Evolutionary conservation across 768 basidiomycete genomes (phyloP), one percentile per base, ranked within the genome.

Genomic region (Serendipita sp.): DNA sequence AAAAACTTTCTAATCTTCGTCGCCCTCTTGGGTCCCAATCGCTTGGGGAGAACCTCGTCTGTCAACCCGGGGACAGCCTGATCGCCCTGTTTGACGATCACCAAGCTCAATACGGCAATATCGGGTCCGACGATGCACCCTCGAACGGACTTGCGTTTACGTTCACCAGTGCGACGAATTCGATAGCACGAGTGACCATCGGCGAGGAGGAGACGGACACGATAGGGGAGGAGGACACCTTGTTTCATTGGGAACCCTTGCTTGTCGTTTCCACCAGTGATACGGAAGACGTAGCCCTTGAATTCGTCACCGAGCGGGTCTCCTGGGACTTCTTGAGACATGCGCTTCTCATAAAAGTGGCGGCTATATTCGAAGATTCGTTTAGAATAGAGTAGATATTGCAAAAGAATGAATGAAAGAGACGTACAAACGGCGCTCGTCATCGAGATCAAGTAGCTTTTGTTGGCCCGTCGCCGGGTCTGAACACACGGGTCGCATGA

Each of bases 221-320:
- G 93, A 79, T 91, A 74, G 66, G 91, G 91, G 72, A 95, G 83
- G 67, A 98, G 88, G 70, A 97, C 89, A 79, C 95, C 94, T 79
- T 99, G 95, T 78, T 98, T 98, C 92, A 97, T 96, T 56, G 93
- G 92, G 83, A 96, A 95, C 73, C 93, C 92, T 76, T 94, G 91
- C 80, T 92, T 91, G 85, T 97, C 93, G 81, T 97, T 97, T 68
- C 95, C 91, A 71, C 94, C 94, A 35, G 91, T 94, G 80, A 99
- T 89, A 72, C 92, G 87, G 82, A 96, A 84, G 75, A 97, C 78
- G 79, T 96, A 97, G 66, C 95, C 95, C 75, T 89, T 91, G 83
- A 85, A 98, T 80, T 98, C 95, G 74, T 95, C 89, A 71, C 94
- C 92, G 70, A 97, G 77, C 64, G 85, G 75, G 79, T 96, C 93